These are phyloP conservation scores for Stagonosporopsis cucurbitacearum DNA, from an alignment of 2,329 filamentous ascomycete species.

Conservation along the genomic window DNA sequence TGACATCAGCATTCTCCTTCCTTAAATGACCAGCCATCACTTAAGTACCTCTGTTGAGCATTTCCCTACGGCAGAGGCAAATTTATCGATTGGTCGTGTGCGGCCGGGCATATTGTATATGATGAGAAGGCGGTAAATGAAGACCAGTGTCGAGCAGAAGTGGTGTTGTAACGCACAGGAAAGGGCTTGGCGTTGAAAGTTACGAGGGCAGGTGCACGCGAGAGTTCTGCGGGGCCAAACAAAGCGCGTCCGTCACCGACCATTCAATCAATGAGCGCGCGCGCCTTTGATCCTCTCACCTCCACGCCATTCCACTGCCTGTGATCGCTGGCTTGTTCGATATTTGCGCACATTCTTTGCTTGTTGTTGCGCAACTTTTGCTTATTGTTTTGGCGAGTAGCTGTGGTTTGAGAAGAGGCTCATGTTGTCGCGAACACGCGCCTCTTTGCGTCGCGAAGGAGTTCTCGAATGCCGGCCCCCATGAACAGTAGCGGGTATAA, in stretches of 20 bases:
- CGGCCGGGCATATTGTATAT: slow-evolving; percentile 42
- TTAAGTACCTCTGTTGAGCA: slow-evolving; percentile 70
- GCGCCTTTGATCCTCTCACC: not conserved
- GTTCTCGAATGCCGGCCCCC: slow-evolving; percentile 52
- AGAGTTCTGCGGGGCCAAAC: slow-evolving; percentile 9
- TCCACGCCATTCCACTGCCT: not conserved
- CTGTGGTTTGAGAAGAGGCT: slow-evolving; percentile 14
- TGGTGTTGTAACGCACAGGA: slow-evolving; percentile 14
- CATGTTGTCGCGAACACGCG: slow-evolving; percentile 52
- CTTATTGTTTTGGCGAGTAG: slow-evolving; percentile 11
- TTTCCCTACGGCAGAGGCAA: slow-evolving; percentile 69
- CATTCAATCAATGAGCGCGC: not conserved
- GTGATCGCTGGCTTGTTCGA: too few species aligned
- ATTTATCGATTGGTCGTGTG: slow-evolving; percentile 71
- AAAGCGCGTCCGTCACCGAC: slow-evolving; percentile 11
- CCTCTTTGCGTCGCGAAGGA: slow-evolving; percentile 40
- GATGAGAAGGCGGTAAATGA: slow-evolving; percentile 7
- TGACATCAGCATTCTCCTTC: slow-evolving; percentile 10
- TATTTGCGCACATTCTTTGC: too few species aligned
- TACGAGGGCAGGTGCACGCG: slow-evolving; percentile 1
- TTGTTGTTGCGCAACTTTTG: not conserved
- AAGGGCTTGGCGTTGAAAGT: slow-evolving; percentile 14
- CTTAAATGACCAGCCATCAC: not conserved
- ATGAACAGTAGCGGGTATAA: slow-evolving; percentile 47
- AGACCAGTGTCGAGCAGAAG: slow-evolving; percentile 16